Base-by-base conservation (phyloP, 306 rosid genomes). In the Cotoneaster glaucophyllus region DNA sequence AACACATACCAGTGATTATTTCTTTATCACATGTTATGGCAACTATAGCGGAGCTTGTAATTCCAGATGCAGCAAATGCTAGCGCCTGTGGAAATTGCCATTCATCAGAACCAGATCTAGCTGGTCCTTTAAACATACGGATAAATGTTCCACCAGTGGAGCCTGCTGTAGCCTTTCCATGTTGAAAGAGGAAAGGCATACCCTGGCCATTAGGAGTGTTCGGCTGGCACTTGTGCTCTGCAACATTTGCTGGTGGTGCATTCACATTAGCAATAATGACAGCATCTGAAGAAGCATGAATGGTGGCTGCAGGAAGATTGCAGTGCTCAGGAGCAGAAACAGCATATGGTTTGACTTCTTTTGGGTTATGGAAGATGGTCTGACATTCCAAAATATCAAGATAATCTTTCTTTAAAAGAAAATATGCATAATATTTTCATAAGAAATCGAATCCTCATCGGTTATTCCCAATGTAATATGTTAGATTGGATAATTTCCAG, bases 151-250 rank as follows among this genome's bases (percentile, higher is more conserved):
- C 98, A 64, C 98, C 81, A 29, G 89, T 78, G 62, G 96, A 79
- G 85, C 87, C 86, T 41, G 85, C 63, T 48, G 86, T 32, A 77
- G 83, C 79, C 81, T 86, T 95, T 73, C 97, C 99, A 77, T 90
- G 96, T 67, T 92, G 90, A 84, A 95, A 95, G 79, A 92, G 93
- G 87, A 95, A 95, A 59, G 99, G 99, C 83, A 91, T 78, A 77
- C 97, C 99, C 79, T 92, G 92, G 74, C 99, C 99, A 78, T 95
- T 96, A 67, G 99, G 98, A 48, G 99, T 92, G 84, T 95, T 92
- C 57, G 99, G 96, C 83, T 95, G 99, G 97, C 99, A 95, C 84
- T 85, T 92, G 86, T 95, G 98, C 81, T 84, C 96, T 54, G 97
- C 99, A 73, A 95, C 84, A 84, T 80, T 89, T 74, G 97, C 96